Percentiles rank a stretch among this genome's conserved stretches.
phyloP scores from a whole-genome alignment of 768 basidiomycete species.

The Royoungia palumana region DNA sequence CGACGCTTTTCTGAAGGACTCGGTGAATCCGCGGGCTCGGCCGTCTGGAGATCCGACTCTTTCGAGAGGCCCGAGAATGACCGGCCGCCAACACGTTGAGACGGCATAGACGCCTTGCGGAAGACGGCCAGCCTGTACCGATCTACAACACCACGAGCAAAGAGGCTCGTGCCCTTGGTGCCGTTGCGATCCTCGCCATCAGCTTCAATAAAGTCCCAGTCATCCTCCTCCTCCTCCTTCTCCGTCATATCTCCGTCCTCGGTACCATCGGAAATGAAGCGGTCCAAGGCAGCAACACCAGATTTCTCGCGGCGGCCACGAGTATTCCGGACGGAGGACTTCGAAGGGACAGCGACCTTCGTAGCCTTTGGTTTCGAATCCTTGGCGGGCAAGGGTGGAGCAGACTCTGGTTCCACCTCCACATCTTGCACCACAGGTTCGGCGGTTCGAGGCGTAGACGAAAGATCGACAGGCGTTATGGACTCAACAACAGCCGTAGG shows the following conservation, averaged over 20 bases:
- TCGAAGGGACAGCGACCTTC: slow-evolving; percentile 14
- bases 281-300: slow-evolving; percentile 76
- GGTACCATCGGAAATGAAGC: slow-evolving; percentile 56
- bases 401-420: slow-evolving; percentile 16
- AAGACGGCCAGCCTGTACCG: slow-evolving; percentile 82
- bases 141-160: slow-evolving; percentile 90
- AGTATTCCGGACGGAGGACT: slow-evolving; percentile 23
- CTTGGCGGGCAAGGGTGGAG: slow-evolving; percentile 32
- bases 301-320: slow-evolving; percentile 74
- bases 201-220: slow-evolving; percentile 88
- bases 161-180: slow-evolving; percentile 73
- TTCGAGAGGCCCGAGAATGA: slow-evolving; percentile 59
- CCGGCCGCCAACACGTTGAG: slow-evolving; percentile 42
- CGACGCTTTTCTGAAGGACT: slow-evolving; percentile 53
- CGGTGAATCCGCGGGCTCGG: slow-evolving; percentile 42
- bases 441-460: slow-evolving; percentile 11
- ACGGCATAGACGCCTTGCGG: slow-evolving; percentile 73
- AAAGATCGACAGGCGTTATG: slow-evolving; percentile 10
- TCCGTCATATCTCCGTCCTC: slow-evolving; percentile 42
- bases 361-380: slow-evolving; percentile 28
- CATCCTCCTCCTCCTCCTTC: slow-evolving; percentile 60
- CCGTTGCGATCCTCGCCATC: slow-evolving; percentile 85
- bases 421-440: slow-evolving; percentile 8
- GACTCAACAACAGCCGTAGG: slow-evolving; percentile 12
- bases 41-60: slow-evolving; percentile 42